Evolutionary conservation across 805 yeast genomes (phyloP).

Genomic region (Hemisphaericaspora nanyangensis): DNA sequence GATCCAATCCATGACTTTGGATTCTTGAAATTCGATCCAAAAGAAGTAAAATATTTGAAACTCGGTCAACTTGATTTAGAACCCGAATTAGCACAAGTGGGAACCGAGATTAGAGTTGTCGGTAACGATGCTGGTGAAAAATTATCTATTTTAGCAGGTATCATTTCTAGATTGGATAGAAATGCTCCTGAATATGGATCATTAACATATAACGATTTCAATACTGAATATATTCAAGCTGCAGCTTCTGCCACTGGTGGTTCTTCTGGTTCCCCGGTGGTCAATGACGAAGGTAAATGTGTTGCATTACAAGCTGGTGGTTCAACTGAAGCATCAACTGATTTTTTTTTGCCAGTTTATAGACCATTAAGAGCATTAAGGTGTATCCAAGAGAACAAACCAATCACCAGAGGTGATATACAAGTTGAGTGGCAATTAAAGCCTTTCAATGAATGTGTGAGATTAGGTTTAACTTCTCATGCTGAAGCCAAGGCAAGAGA

Average conservation of each 20-base stretch:
- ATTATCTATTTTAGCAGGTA: slow-evolving; percentile 82
- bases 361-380: slow-evolving; percentile 77
- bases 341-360: slow-evolving; percentile 83
- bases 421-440: slow-evolving; percentile 85
- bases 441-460: slow-evolving; percentile 87
- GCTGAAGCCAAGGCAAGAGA: slow-evolving; percentile 69
- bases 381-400: slow-evolving; percentile 57
- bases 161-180: slow-evolving; percentile 80
- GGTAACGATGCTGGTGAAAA: slow-evolving; percentile 98
- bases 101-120: slow-evolving; percentile 88
- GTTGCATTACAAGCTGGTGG: slow-evolving; percentile 96
- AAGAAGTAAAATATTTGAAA: slow-evolving; percentile 65
- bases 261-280: slow-evolving; percentile 95
- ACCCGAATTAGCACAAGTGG: slow-evolving; percentile 87
- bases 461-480: slow-evolving; percentile 75
- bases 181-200: slow-evolving; percentile 94
- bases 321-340: slow-evolving; percentile 85
- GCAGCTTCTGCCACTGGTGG: slow-evolving; percentile 97
- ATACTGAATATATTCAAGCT: slow-evolving; percentile 91
- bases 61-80: slow-evolving; percentile 61
- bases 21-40: slow-evolving; percentile 74
- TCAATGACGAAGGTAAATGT: slow-evolving; percentile 79
- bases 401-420: slow-evolving; percentile 84
- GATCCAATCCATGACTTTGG: slow-evolving; percentile 97
- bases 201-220: slow-evolving; percentile 85